These are phyloP conservation scores for Podosphaera xanthii DNA, from an alignment of 2,329 filamentous ascomycete species.

Conservation along the genomic window DNA sequence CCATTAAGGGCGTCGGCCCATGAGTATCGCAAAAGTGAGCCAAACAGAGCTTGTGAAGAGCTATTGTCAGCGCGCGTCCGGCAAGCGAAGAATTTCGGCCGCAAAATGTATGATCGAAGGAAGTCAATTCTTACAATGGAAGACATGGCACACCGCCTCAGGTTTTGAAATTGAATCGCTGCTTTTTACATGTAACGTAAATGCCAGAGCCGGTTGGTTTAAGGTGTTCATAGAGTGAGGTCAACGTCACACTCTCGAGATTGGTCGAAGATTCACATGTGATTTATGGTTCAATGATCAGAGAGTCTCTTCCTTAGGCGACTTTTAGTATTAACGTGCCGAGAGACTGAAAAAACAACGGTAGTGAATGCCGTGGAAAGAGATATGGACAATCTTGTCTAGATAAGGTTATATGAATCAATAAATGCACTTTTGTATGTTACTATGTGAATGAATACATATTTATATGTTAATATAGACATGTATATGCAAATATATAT, in stretches of 20 bases:
- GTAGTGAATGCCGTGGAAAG: too few relatives aligned
- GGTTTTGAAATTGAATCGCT: constrained; percentile 11
- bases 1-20: constrained; percentile 46
- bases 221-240: too few relatives aligned
- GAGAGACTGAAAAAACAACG: too few relatives aligned
- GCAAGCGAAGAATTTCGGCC: background rate
- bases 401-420: too few relatives aligned
- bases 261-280: too few relatives aligned
- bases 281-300: too few relatives aligned
- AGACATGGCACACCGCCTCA: constrained; percentile 12
- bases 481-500: background rate
- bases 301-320: too few relatives aligned
- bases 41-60: constrained; percentile 32
- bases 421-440: too few relatives aligned
- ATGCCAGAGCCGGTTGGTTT: constrained; percentile 1
- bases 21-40: constrained; percentile 51
- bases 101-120: background rate
- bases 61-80: constrained; percentile 6
- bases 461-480: background rate
- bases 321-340: too few relatives aligned
- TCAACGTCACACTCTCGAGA: too few relatives aligned
- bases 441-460: too few relatives aligned
- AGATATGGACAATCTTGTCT: too few relatives aligned
- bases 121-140: constrained; percentile 13
- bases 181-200: constrained; percentile 15